These are phyloP conservation scores for Carex myosuroides DNA, from an alignment of 176 grass and related monocot genomes.

Conservation along the genomic window DNA sequence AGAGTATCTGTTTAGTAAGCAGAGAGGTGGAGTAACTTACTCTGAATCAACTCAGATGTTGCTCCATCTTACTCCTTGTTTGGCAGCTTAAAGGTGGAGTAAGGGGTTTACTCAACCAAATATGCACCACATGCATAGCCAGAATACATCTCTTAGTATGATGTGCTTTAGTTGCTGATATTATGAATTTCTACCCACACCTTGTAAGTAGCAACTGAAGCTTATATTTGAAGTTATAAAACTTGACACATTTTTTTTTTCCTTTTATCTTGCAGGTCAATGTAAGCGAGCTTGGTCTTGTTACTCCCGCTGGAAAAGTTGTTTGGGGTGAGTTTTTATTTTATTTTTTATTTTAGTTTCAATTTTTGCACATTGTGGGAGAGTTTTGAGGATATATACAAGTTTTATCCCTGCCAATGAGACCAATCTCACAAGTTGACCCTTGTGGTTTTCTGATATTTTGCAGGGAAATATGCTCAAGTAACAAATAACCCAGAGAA, in stretches of 20 bases:
- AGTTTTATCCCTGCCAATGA: neutral
- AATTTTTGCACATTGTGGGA: neutral
- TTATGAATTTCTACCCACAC: neutral
- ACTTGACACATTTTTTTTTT: neutral
- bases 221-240: neutral
- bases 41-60: too few species aligned
- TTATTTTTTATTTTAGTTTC: neutral
- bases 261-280: slow-evolving; percentile 47
- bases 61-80: too few species aligned
- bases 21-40: too few species aligned
- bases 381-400: neutral
- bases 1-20: too few species aligned
- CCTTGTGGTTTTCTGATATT: neutral
- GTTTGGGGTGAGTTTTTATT: slow-evolving; percentile 62
- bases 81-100: too few species aligned
- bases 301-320: slow-evolving; percentile 94
- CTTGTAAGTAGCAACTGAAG: neutral
- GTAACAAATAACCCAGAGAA: slow-evolving; percentile 92
- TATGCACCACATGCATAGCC: neutral
- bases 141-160: neutral
- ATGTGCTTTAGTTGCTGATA: neutral
- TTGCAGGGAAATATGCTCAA: slow-evolving; percentile 86
- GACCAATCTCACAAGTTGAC: neutral
- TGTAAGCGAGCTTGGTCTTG: slow-evolving; percentile 86
- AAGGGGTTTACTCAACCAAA: too few species aligned